phyloP scores from a whole-genome alignment of 1,284 basidiomycete species.

The Leccinum insigne region DNA sequence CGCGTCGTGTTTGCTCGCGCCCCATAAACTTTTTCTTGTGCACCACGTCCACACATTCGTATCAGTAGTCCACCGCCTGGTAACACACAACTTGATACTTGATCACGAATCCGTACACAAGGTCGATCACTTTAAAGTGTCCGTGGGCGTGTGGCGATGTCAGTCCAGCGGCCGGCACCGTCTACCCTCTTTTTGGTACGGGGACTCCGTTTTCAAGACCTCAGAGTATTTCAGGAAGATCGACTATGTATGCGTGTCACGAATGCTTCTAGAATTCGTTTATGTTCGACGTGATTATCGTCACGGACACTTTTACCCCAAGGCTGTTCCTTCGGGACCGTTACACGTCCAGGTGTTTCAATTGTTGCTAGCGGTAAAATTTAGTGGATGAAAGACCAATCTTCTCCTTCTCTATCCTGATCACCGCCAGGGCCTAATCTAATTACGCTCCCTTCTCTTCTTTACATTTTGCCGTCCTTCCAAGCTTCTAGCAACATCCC shows the following conservation, averaged over 20 bases:
- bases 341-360: constrained; percentile 9
- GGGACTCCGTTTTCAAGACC: constrained; percentile 10
- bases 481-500: constrained; percentile 27
- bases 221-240: constrained; percentile 6
- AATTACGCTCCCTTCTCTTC: neutral
- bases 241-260: neutral
- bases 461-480: constrained; percentile 32
- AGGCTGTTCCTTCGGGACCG: neutral
- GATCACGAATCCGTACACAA: neutral
- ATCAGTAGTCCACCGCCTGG: constrained; percentile 15
- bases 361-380: constrained; percentile 15
- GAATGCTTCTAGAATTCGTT: neutral
- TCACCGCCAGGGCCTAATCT: constrained; percentile 8
- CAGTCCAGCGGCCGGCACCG: constrained; percentile 10
- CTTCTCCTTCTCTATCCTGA: constrained; percentile 1
- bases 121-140: constrained; percentile 5
- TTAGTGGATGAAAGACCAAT: neutral
- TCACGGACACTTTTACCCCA: neutral
- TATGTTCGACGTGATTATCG: constrained; percentile 11
- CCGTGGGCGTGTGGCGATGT: constrained; percentile 6
- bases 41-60: neutral
- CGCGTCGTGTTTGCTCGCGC: constrained; percentile 60
- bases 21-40: constrained; percentile 9
- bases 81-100: constrained; percentile 13
- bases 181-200: constrained; percentile 7